Conservation (phyloP, 371 early-diverging fungal genomes). For the Quaeritorhiza haematococci region DNA sequence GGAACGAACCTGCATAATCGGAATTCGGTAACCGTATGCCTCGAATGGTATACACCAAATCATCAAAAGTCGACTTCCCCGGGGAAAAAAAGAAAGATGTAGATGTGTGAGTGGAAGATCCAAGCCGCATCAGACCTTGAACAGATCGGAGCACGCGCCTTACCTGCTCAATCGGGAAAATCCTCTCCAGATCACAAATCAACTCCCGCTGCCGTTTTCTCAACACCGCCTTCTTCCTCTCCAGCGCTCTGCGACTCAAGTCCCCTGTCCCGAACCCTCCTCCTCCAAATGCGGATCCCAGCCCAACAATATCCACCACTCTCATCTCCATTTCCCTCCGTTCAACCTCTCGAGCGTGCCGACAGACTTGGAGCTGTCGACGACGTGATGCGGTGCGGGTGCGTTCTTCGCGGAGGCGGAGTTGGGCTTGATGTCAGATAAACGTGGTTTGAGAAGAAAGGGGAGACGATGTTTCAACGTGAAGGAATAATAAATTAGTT, state of each 20-base stretch:
- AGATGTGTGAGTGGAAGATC: not conserved
- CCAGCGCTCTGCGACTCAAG: no score
- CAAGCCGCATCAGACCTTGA: constrained; percentile 34
- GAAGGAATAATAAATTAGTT: not conserved
- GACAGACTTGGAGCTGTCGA: no score
- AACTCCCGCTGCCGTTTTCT: constrained; percentile 40
- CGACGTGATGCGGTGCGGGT: no score
- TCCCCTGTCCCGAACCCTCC: no score
- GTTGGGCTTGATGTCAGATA: no score
- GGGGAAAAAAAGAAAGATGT: no score
- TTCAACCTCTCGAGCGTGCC: no score
- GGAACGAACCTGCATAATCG: constrained; percentile 24
- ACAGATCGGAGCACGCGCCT: constrained; percentile 3
- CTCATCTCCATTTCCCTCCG: constrained; percentile 15
- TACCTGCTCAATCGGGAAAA: constrained; percentile 66
- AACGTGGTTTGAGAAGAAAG: no score
- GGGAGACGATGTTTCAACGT: no score
- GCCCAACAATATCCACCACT: constrained; percentile 17
- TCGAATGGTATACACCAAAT: constrained; percentile 41
- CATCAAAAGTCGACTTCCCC: constrained; percentile 7
- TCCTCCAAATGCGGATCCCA: no score
- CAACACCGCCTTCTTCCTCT: constrained; percentile 16
- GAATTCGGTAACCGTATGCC: constrained; percentile 63
- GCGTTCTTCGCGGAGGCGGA: no score
- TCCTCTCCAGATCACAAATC: constrained; percentile 53